Conservation (phyloP, 140 eudicot species). For the Erigeron philadelphicus region DNA sequence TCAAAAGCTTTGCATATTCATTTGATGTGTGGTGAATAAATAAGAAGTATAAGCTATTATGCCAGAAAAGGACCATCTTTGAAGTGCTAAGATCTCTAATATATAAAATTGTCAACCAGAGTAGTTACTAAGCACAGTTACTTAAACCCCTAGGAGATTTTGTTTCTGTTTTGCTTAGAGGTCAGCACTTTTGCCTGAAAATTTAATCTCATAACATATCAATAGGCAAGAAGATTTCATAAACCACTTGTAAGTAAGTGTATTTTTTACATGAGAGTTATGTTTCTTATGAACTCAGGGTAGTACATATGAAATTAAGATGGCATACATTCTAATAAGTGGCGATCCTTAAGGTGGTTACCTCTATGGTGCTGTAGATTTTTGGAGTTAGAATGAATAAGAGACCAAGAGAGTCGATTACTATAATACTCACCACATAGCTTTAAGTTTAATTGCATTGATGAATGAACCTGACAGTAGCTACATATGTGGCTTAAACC, state of each 20-base stretch:
- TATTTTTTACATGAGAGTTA: neutral
- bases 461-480: conserved; percentile 17
- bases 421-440: neutral
- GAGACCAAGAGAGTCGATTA: no score
- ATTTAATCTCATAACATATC: conserved; percentile 10
- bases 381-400: no score
- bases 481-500: conserved; percentile 70
- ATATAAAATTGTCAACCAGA: neutral
- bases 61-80: conserved; percentile 1
- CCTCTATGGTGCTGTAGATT: neutral
- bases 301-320: conserved; percentile 2
- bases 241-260: neutral
- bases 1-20: neutral
- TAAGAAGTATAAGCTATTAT: conserved; percentile 17
- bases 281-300: neutral
- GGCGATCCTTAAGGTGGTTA: conserved; percentile 6
- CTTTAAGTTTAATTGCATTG: conserved; percentile 5
- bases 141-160: conserved; percentile 5
- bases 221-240: neutral
- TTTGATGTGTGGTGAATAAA: conserved; percentile 2
- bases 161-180: neutral
- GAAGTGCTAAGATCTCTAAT: conserved; percentile 5
- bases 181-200: conserved; percentile 2
- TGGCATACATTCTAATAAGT: neutral
- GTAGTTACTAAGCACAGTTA: no score